Evolutionary conservation across 352 stramenopile genomes (phyloP).

Genomic region (Phytophthora pluvialis): DNA sequence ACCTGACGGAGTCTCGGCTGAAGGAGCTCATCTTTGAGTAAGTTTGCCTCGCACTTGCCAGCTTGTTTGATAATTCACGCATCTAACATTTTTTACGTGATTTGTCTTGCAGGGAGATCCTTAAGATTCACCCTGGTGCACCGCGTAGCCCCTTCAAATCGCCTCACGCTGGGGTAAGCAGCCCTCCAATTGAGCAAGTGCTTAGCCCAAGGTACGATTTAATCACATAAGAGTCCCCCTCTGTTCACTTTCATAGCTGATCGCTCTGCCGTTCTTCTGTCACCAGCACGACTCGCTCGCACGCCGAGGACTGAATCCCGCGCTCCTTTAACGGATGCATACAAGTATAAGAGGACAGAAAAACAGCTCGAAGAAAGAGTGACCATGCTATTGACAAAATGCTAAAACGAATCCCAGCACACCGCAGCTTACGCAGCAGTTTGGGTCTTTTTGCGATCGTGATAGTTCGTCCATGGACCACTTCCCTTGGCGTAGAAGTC

Average conservation of each 20-base stretch:
- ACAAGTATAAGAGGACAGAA: slow-evolving; percentile 27
- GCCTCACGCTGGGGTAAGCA: slow-evolving; percentile 21
- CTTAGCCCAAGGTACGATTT: slow-evolving; percentile 57
- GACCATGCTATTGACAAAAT: slow-evolving; percentile 37
- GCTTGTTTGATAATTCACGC: not conserved
- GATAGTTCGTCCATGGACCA: slow-evolving; percentile 98
- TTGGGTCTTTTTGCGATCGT: slow-evolving; percentile 59
- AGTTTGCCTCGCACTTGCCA: slow-evolving; percentile 19
- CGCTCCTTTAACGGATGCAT: slow-evolving; percentile 13
- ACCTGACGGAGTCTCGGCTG: slow-evolving; percentile 79
- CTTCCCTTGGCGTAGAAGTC: slow-evolving; percentile 98
- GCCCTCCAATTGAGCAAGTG: slow-evolving; percentile 45
- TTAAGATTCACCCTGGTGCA: slow-evolving; percentile 73
- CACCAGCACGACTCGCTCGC: slow-evolving; percentile 28
- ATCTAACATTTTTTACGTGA: slow-evolving; percentile 5
- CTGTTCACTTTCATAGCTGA: slow-evolving; percentile 8
- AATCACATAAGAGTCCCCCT: not conserved
- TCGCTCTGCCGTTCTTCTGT: slow-evolving; percentile 5
- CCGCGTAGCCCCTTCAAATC: slow-evolving; percentile 30
- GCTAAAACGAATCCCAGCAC: slow-evolving; percentile 21
- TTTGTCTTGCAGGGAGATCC: slow-evolving; percentile 58
- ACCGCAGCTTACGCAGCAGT: slow-evolving; percentile 9
- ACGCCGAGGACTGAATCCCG: slow-evolving; percentile 14
- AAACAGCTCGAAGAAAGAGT: slow-evolving; percentile 13
- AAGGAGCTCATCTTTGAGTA: slow-evolving; percentile 91